phyloP scores from a whole-genome alignment of 2,329 filamentous ascomycete genomes.

The Neofusicoccum kwambonambiense region DNA sequence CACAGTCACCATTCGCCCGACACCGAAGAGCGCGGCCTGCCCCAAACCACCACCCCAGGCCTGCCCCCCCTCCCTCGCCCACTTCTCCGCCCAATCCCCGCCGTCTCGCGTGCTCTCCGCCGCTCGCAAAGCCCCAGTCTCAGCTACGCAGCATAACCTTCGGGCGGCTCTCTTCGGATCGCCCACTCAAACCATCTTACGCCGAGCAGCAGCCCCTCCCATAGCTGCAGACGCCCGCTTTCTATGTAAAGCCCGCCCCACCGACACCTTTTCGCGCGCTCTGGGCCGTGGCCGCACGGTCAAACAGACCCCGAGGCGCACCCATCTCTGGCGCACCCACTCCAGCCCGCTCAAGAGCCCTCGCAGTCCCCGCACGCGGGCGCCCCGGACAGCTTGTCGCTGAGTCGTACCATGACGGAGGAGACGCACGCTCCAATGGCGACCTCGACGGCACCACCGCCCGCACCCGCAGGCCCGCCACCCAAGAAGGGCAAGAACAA shows the following conservation, averaged over 20 bases:
- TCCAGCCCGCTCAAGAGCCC: conserved; percentile 31
- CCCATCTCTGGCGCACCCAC: conserved; percentile 33
- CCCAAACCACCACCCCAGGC: conserved; percentile 7
- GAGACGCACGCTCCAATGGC: conserved; percentile 7
- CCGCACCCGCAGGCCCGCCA: conserved; percentile 34
- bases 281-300: neutral
- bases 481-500: conserved; percentile 81
- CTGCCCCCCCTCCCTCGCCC: neutral
- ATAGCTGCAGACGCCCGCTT: neutral
- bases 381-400: neutral
- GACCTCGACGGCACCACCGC: conserved; percentile 13
- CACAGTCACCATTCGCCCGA: conserved; percentile 7
- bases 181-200: conserved; percentile 6
- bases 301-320: neutral
- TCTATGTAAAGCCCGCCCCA: conserved; percentile 9
- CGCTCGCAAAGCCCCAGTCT: neutral
- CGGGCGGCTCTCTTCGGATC: conserved; percentile 11
- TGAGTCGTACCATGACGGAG: conserved; percentile 13
- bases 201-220: conserved; percentile 8
- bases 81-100: neutral
- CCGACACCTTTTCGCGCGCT: neutral
- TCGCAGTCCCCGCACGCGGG: conserved; percentile 36
- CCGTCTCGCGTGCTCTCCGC: neutral
- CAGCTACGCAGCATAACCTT: neutral
- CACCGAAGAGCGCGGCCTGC: neutral